Evolutionary conservation across 1,284 basidiomycete genomes (phyloP).

Genomic region (Apiotrichum siamense): DNA sequence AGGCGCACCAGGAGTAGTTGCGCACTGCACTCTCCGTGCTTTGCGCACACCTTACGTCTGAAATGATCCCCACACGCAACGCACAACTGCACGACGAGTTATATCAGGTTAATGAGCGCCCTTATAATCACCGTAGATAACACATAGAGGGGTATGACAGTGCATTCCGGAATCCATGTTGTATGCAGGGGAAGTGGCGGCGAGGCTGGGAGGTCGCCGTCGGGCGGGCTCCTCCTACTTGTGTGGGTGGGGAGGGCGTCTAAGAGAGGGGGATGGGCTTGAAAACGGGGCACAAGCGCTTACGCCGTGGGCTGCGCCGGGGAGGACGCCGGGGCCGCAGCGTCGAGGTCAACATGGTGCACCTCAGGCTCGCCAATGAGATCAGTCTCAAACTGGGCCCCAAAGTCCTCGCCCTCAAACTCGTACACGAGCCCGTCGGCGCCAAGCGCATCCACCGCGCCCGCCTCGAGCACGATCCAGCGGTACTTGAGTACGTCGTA

Average conservation of each 20-base stretch:
- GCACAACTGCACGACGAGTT: too few species aligned
- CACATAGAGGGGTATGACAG: slow-evolving; percentile 2
- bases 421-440: slow-evolving; percentile 48
- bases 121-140: not conserved
- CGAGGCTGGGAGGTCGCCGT: not conserved
- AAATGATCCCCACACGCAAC: too few species aligned
- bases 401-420: slow-evolving; percentile 25
- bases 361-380: not conserved
- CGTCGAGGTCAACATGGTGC: not conserved
- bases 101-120: too few species aligned
- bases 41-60: too few species aligned
- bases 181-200: slow-evolving; percentile 3
- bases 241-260: too few species aligned
- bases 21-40: too few species aligned
- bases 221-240: too few species aligned
- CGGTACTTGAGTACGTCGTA: slow-evolving; percentile 71
- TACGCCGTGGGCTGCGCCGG: not conserved
- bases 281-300: not conserved
- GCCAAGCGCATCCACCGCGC: slow-evolving; percentile 49
- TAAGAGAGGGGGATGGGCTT: too few species aligned
- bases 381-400: not conserved
- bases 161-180: slow-evolving; percentile 3
- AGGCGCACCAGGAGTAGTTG: not conserved
- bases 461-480: slow-evolving; percentile 41
- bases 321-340: not conserved